These are phyloP conservation scores for Fraxinus anomala DNA, from an alignment of 257 asterid genomes.

Conservation along the genomic window DNA sequence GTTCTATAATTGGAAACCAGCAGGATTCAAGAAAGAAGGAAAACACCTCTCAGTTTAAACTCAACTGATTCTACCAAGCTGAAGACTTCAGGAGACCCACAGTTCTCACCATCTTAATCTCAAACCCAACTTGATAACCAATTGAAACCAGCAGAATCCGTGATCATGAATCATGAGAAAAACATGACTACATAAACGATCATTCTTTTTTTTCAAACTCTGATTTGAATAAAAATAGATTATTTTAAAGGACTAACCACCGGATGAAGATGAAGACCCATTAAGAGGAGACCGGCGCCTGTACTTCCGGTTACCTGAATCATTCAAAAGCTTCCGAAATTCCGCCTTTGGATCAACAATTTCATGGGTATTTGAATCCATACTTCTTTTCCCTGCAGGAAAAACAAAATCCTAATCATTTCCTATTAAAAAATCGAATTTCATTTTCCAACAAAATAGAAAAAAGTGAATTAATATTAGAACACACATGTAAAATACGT, in stretches of 20 bases:
- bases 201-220: not conserved
- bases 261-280: conserved; percentile 68
- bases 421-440: not conserved
- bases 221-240: not conserved
- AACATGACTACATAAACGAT: not conserved
- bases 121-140: not conserved
- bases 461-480: not conserved
- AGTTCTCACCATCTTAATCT: not conserved
- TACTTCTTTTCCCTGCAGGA: conserved; percentile 21
- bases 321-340: conserved; percentile 83
- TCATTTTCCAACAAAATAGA: not conserved
- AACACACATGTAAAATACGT: not conserved
- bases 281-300: conserved; percentile 80
- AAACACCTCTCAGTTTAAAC: not conserved
- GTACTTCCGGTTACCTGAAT: conserved; percentile 73
- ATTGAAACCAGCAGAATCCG: not conserved
- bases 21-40: not conserved
- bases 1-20: not conserved
- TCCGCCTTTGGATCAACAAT: conserved; percentile 50
- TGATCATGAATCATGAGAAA: not conserved
- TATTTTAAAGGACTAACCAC: conserved; percentile 53
- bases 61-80: not conserved
- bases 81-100: no score
- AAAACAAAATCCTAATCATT: not conserved
- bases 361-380: conserved; percentile 48